Base-by-base conservation (phyloP, 1,139 yeast species). In the Blastobotrys serpentis region DNA sequence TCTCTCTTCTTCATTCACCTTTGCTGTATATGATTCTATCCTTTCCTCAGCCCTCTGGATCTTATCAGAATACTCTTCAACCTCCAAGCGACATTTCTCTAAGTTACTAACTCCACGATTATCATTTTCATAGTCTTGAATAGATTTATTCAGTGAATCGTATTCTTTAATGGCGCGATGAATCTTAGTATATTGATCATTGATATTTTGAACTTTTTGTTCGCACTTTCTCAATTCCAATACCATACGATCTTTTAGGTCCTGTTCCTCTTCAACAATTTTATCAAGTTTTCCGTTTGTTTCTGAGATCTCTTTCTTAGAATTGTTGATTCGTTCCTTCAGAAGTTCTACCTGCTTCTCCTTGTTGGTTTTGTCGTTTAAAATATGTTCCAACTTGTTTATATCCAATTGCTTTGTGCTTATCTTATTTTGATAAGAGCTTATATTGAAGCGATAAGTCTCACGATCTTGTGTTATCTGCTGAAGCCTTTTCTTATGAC, bases 361-460 rank as follows among this genome's bases (percentile, higher is more conserved):
- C 43, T 67, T 68, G 11, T 61, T 57, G 0, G 44, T 36, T 38
- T 53, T 54, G 10, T 57, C 60, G 7, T 48, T 51, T 10, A 65
- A 44, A 33, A 51, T 52, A 5, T 44, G 40, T 39, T 62, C 61
- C 25, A 56, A 44, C 30, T 78, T 77, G 55, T 81, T 77, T 7
- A 87, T 76, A 2, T 65, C 65, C 21, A 83, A 66, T 55, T 74
- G 75, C 51, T 76, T 75, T 56, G 84, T 89, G 53, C 82, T 81
- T 6, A 84, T 68, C 25, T 68, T 65, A 42, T 68, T 75, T 44
- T 84, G 81, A 25, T 83, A 58, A 17, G 72, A 48, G 25, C 10
- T 29, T 13, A 78, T 56, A 42, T 77, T 82, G 42, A 72, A 73
- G 26, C 77, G 76, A 16, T 68, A 69, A 2, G 61, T 52, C 50